Evolutionary conservation across 768 basidiomycete genomes (phyloP).

Genomic region (Naganishia vishniacii): DNA sequence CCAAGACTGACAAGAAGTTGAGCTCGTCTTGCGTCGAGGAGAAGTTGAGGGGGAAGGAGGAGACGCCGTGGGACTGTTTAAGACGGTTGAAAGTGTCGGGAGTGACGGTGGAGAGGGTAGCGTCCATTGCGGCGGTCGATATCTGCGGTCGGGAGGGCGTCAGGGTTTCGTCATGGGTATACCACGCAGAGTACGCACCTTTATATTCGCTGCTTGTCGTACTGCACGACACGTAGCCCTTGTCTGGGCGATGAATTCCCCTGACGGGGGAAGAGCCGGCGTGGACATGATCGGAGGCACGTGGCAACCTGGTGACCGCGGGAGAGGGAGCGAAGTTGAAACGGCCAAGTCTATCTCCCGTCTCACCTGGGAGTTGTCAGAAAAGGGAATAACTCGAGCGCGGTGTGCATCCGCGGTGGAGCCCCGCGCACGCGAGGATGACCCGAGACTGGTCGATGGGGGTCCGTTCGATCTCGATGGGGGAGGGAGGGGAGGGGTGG

Average conservation of each 20-base stretch:
- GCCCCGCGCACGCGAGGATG: too few species aligned
- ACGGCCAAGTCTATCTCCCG: too few species aligned
- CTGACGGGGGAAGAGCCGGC: background rate
- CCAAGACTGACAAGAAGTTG: constrained; percentile 71
- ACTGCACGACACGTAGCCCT: background rate
- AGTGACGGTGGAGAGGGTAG: constrained; percentile 1
- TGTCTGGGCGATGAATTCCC: constrained; percentile 4
- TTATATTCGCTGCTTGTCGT: background rate
- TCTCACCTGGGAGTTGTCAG: too few species aligned
- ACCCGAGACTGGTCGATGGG: too few species aligned
- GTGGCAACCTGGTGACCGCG: too few species aligned
- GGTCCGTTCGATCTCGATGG: too few species aligned
- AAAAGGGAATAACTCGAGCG: too few species aligned
- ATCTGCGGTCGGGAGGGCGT: background rate
- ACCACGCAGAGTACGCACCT: background rate
- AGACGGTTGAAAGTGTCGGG: constrained; percentile 10
- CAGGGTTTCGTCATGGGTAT: background rate
- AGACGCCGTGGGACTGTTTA: constrained; percentile 57
- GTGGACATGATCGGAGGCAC: background rate
- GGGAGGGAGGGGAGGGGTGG: too few species aligned
- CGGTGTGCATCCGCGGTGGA: too few species aligned
- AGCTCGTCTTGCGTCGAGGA: constrained; percentile 67
- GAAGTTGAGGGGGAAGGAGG: constrained; percentile 69
- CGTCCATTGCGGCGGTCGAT: background rate
- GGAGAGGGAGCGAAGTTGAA: too few species aligned